Evolutionary conservation across 164 flowering plant species (phyloP), one percentile per base, ranked within the genome.

Genomic region (Umbellularia californica): DNA sequence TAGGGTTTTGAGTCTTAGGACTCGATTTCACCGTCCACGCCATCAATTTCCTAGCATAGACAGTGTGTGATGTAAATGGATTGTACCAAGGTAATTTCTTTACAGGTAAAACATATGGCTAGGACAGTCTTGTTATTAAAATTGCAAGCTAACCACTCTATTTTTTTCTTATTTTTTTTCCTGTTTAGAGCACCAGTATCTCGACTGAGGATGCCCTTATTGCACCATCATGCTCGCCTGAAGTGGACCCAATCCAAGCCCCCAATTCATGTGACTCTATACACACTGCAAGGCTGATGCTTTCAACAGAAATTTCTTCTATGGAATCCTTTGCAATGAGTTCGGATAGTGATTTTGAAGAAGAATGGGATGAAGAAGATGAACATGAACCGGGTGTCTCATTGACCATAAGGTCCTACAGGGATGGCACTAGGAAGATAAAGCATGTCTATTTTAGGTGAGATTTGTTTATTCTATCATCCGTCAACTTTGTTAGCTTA

Each of bases 341-440:
- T 17, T 23, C 68, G 5, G 30, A 25, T 11, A 65, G 68, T 15
- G 33, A 24, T 65, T 10, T 25, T 4, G 27, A 23, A 5, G 30
- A 65, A 2, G 68, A 65, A 65, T 65, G 68, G 68, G 68, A 65
- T 11, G 68, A 65, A 65, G 28, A 65, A 65, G 68, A 65, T 25
- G 47, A 41, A 41, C 2, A 1, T 7, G 68, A 65, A 65, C 33
- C 20, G 2, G 68, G 68, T 17, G 68, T 65, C 28, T 65, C 68
- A 10, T 25, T 65, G 68, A 65, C 68, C 13, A 65, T 65, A 9
- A 65, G 68, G 30, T 65, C 68, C 15, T 65, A 65, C 24, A 25
- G 6, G 13, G 30, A 65, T 25, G 68, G 68, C 68, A 65, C 68
- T 25, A 65, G 68, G 68, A 28, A 65, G 68, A 65, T 65, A 25